phyloP scores from a whole-genome alignment of 495 filamentous ascomycete species.

The Aspergillus baeticus region DNA sequence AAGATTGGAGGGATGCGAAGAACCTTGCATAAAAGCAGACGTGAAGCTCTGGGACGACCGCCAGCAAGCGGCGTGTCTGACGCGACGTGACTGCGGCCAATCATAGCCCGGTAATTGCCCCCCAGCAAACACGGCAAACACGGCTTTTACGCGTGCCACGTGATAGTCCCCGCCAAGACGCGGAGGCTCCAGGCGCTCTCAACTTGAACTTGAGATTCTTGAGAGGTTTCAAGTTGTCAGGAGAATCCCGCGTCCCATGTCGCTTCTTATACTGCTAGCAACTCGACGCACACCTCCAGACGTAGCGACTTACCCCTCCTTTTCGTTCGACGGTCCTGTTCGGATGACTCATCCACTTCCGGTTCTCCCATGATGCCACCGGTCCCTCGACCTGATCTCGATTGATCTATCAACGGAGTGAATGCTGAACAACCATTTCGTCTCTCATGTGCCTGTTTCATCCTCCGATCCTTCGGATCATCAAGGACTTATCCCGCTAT shows the following conservation, averaged over 20 bases:
- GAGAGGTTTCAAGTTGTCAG: neutral
- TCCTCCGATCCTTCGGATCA: neutral
- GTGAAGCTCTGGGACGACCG: constrained; percentile 38
- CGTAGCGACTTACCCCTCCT: constrained; percentile 3
- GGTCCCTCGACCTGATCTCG: neutral
- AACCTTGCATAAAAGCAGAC: constrained; percentile 38
- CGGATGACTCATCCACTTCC: constrained; percentile 7
- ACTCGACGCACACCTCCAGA: neutral
- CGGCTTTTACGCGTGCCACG: constrained; percentile 23
- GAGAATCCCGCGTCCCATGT: constrained; percentile 7
- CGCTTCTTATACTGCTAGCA: constrained; percentile 5
- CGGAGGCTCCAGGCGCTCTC: constrained; percentile 27
- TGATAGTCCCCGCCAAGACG: constrained; percentile 18
- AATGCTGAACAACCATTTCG: neutral
- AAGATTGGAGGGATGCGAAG: constrained; percentile 13
- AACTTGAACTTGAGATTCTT: neutral
- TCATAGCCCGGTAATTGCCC: constrained; percentile 26
- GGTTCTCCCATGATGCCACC: neutral
- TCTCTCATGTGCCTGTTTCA: neutral
- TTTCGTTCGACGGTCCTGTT: neutral
- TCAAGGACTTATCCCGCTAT: neutral
- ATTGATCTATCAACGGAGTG: neutral
- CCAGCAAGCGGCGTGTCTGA: constrained; percentile 36
- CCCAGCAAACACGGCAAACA: constrained; percentile 23
- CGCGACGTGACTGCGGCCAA: constrained; percentile 50